Percentiles rank a stretch among this genome's conserved stretches.
These are phyloP conservation scores for Plasmodium gonderi DNA, from an alignment of 169 alveolate genomes.

Conservation along the genomic window DNA sequence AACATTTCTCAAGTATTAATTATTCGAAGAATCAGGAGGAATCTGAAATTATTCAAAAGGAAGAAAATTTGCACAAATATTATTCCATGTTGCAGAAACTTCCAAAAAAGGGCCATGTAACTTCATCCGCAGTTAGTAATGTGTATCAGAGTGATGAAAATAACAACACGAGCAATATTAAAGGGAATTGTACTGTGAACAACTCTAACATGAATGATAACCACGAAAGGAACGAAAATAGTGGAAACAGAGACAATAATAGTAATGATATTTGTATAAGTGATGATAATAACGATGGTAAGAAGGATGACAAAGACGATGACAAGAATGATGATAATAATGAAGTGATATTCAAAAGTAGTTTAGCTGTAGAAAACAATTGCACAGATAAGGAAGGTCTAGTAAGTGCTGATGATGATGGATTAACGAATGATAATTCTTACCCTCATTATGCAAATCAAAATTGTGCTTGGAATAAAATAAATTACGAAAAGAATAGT, in stretches of 20 bases:
- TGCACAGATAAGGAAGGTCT: background rate
- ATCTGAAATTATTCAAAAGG: background rate
- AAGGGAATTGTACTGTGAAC: background rate
- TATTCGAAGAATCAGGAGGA: background rate
- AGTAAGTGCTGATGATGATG: background rate
- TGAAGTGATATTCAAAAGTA: background rate
- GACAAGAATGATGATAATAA: background rate
- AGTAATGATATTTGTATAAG: background rate
- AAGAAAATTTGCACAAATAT: conserved; percentile 2
- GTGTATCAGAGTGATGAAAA: background rate
- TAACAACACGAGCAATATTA: background rate
- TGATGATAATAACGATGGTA: conserved; percentile 7
- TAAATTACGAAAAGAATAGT: background rate
- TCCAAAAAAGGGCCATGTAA: background rate
- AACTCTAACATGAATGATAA: background rate
- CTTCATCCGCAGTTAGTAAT: background rate
- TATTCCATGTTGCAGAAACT: conserved; percentile 1
- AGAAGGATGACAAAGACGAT: too few relatives aligned
- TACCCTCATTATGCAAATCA: background rate
- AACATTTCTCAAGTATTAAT: background rate
- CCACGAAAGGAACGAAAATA: background rate
- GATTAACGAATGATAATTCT: background rate
- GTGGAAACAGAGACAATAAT: background rate
- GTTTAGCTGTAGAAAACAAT: background rate
- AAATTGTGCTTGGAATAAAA: conserved; percentile 6